phyloP scores from a whole-genome alignment of 176 grass and related monocot species.

The Oryza longistaminata region DNA sequence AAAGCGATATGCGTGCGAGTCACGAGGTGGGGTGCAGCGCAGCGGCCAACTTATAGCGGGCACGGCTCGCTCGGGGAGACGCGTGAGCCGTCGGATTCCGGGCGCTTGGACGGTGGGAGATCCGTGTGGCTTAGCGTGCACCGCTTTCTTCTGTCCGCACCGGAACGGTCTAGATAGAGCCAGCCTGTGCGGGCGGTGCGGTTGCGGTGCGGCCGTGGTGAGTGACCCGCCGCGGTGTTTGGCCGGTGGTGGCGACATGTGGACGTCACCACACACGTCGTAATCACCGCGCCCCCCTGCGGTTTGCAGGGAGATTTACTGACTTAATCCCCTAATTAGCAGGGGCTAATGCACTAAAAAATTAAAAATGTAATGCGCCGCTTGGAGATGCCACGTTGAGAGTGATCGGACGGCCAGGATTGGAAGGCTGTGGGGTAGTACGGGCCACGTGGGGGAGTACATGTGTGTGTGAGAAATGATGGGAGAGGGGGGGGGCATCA shows the following conservation, averaged over 20 bases:
- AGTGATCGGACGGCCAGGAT: background rate
- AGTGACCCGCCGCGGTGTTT: constrained; percentile 10
- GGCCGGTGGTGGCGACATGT: constrained; percentile 38
- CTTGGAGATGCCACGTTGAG: background rate
- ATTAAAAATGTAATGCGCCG: background rate
- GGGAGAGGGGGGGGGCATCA: background rate
- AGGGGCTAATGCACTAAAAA: background rate
- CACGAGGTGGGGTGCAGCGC: background rate
- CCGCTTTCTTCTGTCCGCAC: background rate
- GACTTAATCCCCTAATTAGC: background rate
- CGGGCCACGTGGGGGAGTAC: background rate
- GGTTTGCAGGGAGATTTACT: too few relatives aligned
- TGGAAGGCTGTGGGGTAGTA: background rate
- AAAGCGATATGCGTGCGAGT: background rate
- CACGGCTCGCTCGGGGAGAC: background rate
- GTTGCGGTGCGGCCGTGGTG: background rate
- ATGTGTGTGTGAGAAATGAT: background rate
- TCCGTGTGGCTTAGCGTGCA: background rate
- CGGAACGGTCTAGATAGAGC: constrained; percentile 9
- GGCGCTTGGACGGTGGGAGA: background rate
- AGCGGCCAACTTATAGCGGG: constrained; percentile 40
- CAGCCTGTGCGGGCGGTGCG: background rate
- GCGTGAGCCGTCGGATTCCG: constrained; percentile 1
- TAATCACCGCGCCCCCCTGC: background rate
- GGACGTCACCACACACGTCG: background rate